Conservation (phyloP, 2,329 filamentous ascomycete genomes). For the Aureobasidium sp. region DNA sequence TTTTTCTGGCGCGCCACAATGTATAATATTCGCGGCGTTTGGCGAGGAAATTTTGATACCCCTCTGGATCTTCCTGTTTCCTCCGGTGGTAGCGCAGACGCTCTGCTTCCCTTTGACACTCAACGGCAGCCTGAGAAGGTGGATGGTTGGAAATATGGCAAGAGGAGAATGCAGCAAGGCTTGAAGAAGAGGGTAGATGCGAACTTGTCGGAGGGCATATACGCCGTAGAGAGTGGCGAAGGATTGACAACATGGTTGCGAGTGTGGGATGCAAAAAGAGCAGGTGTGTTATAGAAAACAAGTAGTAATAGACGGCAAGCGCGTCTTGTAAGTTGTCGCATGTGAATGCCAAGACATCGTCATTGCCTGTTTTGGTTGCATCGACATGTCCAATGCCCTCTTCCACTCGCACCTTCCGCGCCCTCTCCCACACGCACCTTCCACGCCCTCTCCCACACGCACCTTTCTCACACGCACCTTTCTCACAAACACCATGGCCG, state of each 20-base stretch:
- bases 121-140: too few species aligned
- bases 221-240: too few species aligned
- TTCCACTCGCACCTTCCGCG: too few species aligned
- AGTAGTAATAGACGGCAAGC: not conserved
- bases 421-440: too few species aligned
- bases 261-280: not conserved
- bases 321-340: not conserved
- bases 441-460: not conserved
- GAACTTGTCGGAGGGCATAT: too few species aligned
- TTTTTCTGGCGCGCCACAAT: too few species aligned
- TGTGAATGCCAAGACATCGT: slow-evolving; percentile 12
- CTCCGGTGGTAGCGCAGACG: too few species aligned
- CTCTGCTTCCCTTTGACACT: too few species aligned
- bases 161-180: not conserved
- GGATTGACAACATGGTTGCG: not conserved
- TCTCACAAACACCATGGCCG: not conserved
- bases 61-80: too few species aligned
- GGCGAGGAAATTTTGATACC: too few species aligned
- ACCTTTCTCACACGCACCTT: not conserved
- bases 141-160: not conserved
- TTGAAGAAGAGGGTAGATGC: not conserved
- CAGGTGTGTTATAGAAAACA: not conserved
- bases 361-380: slow-evolving; percentile 4
- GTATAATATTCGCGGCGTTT: too few species aligned
- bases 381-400: too few species aligned